These are phyloP conservation scores for Nannochloropsis gaditana DNA, from an alignment of 108 stramenopile genomes.

Conservation along the genomic window DNA sequence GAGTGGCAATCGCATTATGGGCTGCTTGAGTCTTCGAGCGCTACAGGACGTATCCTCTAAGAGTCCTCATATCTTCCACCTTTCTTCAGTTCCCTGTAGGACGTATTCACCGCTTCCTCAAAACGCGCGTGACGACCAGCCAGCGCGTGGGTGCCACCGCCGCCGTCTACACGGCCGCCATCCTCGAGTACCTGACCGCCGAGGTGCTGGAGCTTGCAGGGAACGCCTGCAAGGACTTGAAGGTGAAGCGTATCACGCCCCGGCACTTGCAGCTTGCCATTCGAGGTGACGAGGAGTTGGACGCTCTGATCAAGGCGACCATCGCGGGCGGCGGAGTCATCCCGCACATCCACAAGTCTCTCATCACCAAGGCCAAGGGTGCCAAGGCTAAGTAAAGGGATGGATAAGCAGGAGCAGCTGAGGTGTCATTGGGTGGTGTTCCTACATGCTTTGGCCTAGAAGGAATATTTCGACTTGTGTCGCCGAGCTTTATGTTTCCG, in stretches of 20 bases:
- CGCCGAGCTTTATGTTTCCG: too few species aligned
- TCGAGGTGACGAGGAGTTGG: constrained; percentile 97
- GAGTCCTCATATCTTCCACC: not conserved
- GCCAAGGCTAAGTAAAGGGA: constrained; percentile 43
- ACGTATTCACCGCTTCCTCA: constrained; percentile 98
- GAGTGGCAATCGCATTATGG: too few species aligned
- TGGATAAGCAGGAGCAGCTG: constrained; percentile 61
- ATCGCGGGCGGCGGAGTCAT: constrained; percentile 99
- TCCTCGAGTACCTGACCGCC: constrained; percentile 97
- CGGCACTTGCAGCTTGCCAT: constrained; percentile 98
- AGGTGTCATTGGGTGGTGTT: not conserved
- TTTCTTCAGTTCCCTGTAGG: constrained; percentile 84
- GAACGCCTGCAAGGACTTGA: constrained; percentile 99
- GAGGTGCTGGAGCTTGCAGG: constrained; percentile 97
- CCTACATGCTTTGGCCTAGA: too few species aligned
- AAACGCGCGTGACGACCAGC: constrained; percentile 80
- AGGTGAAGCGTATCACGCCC: constrained; percentile 99
- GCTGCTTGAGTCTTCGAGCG: too few species aligned
- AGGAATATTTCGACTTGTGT: too few species aligned
- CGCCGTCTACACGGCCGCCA: constrained; percentile 98
- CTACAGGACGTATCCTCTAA: not conserved
- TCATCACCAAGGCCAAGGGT: constrained; percentile 87
- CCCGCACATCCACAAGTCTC: constrained; percentile 98
- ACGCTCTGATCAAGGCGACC: constrained; percentile 98
- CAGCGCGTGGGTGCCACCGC: constrained; percentile 98